Percentiles rank a stretch among this genome's conserved stretches.
Conservation (phyloP, 805 yeast species). For the Brettanomyces custersianus region DNA sequence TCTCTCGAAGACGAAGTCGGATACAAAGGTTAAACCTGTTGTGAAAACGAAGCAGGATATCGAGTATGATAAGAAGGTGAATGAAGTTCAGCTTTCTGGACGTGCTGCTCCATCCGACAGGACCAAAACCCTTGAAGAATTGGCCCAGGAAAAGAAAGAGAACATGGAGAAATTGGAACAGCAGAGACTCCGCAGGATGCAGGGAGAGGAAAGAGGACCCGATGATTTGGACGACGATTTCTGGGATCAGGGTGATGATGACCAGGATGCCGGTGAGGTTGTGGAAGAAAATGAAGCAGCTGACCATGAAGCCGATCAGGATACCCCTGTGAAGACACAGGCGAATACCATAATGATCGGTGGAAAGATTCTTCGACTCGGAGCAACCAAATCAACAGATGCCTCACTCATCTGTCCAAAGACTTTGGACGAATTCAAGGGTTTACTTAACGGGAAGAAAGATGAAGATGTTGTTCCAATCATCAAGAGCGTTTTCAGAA, state of each 20-base stretch:
- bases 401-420: conserved; percentile 36
- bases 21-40: conserved; percentile 20
- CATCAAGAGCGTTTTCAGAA: conserved; percentile 46
- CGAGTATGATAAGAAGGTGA: conserved; percentile 58
- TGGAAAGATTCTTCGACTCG: conserved; percentile 20
- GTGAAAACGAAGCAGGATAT: conserved; percentile 32
- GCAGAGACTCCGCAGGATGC: conserved; percentile 67
- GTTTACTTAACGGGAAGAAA: conserved; percentile 24
- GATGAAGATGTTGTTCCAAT: conserved; percentile 35
- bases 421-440: conserved; percentile 33
- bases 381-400: conserved; percentile 7
- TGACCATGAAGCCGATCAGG: conserved; percentile 22
- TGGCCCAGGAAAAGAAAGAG: conserved; percentile 51
- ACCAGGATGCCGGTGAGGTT: conserved; percentile 35
- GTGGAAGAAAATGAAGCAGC: conserved; percentile 26
- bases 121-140: conserved; percentile 70
- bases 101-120: conserved; percentile 77
- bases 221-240: conserved; percentile 66
- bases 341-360: conserved; percentile 25
- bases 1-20: conserved; percentile 18
- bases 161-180: conserved; percentile 54
- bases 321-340: conserved; percentile 5
- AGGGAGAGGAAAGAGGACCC: conserved; percentile 42
- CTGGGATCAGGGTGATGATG: conserved; percentile 50
- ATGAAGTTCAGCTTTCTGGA: conserved; percentile 59